Evolutionary conservation across 768 basidiomycete genomes (phyloP).

Genomic region (Rhodotorula paludigena): DNA sequence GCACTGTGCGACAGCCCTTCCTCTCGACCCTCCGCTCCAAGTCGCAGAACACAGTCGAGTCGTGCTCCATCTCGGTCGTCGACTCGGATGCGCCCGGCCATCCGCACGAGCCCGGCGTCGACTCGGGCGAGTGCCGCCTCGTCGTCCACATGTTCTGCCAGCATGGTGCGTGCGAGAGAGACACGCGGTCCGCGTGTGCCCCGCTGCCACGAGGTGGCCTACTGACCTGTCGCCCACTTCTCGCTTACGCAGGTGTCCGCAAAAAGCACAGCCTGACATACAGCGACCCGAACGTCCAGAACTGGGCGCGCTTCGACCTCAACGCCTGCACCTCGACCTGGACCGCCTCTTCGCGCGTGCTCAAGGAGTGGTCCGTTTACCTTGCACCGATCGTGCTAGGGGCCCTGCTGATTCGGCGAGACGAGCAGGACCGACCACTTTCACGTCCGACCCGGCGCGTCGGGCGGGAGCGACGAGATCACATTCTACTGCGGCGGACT

Average conservation of each 20-base stretch:
- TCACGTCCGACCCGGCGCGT: conserved; percentile 5
- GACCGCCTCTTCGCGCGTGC: conserved; percentile 20
- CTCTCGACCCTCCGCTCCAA: conserved; percentile 22
- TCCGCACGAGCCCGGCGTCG: not conserved
- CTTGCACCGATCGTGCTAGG: not conserved
- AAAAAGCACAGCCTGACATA: conserved; percentile 38
- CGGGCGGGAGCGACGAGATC: conserved; percentile 29
- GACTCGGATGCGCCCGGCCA: not conserved
- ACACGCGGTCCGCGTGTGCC: not conserved
- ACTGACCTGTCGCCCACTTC: not conserved
- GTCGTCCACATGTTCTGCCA: conserved; percentile 27
- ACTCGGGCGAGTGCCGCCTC: conserved; percentile 28
- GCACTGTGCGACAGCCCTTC: conserved; percentile 11
- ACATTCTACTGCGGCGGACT: conserved; percentile 24
- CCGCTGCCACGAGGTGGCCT: too few relatives aligned
- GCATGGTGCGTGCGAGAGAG: conserved; percentile 16
- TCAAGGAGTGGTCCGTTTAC: conserved; percentile 26
- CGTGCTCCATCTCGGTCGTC: not conserved
- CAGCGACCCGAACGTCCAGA: conserved; percentile 18
- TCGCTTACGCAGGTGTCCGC: conserved; percentile 12
- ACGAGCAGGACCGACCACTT: conserved; percentile 30
- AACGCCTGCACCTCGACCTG: conserved; percentile 10
- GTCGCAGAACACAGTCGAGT: conserved; percentile 23
- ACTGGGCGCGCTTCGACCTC: conserved; percentile 25
- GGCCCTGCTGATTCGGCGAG: not conserved